Percentiles rank a stretch among this genome's conserved stretches.
These are phyloP conservation scores for Trichoderma oligosporum DNA, from an alignment of 2,329 filamentous ascomycete species.

Conservation along the genomic window DNA sequence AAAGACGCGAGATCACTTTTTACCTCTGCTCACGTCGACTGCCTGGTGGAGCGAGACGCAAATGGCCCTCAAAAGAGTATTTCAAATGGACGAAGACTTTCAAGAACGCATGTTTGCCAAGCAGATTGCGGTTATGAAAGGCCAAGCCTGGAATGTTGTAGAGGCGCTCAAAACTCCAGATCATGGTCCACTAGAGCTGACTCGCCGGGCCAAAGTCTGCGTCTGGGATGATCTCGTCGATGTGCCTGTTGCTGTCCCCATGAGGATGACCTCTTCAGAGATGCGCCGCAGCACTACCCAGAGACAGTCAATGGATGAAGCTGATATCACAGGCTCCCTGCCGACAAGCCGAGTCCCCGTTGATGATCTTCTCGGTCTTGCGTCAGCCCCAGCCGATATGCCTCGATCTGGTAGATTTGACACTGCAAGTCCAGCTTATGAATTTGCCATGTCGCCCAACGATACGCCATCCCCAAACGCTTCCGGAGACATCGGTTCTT, in stretches of 20 bases:
- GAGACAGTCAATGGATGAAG: slow-evolving; percentile 63
- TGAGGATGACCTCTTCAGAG: slow-evolving; percentile 81
- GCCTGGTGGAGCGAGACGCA: slow-evolving; percentile 97
- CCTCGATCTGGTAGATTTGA: slow-evolving; percentile 75
- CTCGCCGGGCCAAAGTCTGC: slow-evolving; percentile 82
- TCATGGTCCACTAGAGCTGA: slow-evolving; percentile 90
- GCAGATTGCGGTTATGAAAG: slow-evolving; percentile 98
- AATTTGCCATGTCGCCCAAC: slow-evolving; percentile 40
- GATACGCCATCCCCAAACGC: slow-evolving; percentile 27
- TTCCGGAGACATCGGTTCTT: slow-evolving; percentile 20
- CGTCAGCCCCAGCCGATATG: slow-evolving; percentile 59
- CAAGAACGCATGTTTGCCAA: slow-evolving; percentile 99
- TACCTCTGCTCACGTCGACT: slow-evolving; percentile 91
- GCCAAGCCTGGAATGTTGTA: slow-evolving; percentile 98
- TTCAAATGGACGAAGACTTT: slow-evolving; percentile 90
- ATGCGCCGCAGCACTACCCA: slow-evolving; percentile 62
- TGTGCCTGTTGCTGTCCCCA: slow-evolving; percentile 87
- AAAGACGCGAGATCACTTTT: slow-evolving; percentile 87
- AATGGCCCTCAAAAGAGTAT: slow-evolving; percentile 76
- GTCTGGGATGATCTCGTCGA: slow-evolving; percentile 99
- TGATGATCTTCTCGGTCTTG: slow-evolving; percentile 68
- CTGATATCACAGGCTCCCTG: slow-evolving; percentile 68
- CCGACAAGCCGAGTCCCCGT: slow-evolving; percentile 34
- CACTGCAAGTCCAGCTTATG: slow-evolving; percentile 48
- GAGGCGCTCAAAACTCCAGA: slow-evolving; percentile 91